Evolutionary conservation across 768 basidiomycete species (phyloP).

Genomic region (Lactarius pseudohatsudake): DNA sequence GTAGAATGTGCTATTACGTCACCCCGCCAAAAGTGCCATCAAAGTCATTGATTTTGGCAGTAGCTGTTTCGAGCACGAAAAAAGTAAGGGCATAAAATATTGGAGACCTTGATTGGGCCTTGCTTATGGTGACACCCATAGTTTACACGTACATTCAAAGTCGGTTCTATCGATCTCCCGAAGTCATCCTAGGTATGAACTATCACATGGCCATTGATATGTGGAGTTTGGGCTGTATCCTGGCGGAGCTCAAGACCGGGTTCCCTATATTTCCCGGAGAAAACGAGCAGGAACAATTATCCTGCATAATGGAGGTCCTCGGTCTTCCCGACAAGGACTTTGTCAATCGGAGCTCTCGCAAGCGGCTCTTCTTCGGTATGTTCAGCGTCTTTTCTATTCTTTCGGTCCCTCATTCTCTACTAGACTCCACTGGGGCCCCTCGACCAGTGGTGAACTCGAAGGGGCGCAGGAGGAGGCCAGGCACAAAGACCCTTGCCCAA

Average conservation of each 20-base stretch:
- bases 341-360: constrained; percentile 88
- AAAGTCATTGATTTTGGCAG: constrained; percentile 99
- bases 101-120: not conserved
- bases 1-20: constrained; percentile 91
- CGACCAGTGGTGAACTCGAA: constrained; percentile 95
- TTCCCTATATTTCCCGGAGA: constrained; percentile 99
- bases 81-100: constrained; percentile 60
- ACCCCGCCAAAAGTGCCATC: constrained; percentile 94
- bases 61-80: constrained; percentile 97
- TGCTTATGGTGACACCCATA: constrained; percentile 36
- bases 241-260: constrained; percentile 95
- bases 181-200: constrained; percentile 98
- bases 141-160: constrained; percentile 99
- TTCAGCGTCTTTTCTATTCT: not conserved
- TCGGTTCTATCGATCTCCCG: constrained; percentile 99
- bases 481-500: constrained; percentile 84
- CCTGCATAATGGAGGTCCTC: constrained; percentile 99
- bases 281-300: constrained; percentile 96
- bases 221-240: constrained; percentile 99
- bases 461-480: constrained; percentile 88
- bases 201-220: constrained; percentile 99
- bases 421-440: constrained; percentile 92
- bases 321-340: constrained; percentile 95
- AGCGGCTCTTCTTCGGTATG: constrained; percentile 95
- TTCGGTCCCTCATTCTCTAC: not conserved